These are phyloP conservation scores for Cladosporium halotolerans DNA, from an alignment of 2,329 filamentous ascomycete species.

Conservation along the genomic window DNA sequence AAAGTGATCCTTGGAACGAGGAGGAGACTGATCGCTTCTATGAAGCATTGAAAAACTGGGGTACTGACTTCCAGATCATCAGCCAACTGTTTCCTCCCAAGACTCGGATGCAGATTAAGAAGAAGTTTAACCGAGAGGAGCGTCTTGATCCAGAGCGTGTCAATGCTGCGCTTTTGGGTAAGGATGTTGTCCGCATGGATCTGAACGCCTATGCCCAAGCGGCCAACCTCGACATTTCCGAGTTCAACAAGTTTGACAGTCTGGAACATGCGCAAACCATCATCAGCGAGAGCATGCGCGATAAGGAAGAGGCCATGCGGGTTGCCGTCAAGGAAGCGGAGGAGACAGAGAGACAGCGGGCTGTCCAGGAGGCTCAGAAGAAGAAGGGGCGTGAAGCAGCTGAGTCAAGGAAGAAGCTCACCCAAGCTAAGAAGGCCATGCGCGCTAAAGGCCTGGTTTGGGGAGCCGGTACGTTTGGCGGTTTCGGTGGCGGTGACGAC, in stretches of 20 bases:
- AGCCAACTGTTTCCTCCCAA: constrained; percentile 67
- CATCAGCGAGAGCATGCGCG: constrained; percentile 25
- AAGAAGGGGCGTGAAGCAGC: constrained; percentile 24
- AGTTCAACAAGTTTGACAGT: constrained; percentile 32
- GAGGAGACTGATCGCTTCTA: constrained; percentile 71
- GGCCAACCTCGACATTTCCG: constrained; percentile 31
- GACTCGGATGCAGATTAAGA: constrained; percentile 67
- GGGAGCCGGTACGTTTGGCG: constrained; percentile 18
- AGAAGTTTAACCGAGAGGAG: constrained; percentile 79
- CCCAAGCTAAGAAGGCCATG: constrained; percentile 27
- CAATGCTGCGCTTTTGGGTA: constrained; percentile 52
- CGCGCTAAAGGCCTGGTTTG: constrained; percentile 16
- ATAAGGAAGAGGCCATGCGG: constrained; percentile 29
- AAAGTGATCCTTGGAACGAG: constrained; percentile 63
- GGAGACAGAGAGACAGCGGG: constrained; percentile 29
- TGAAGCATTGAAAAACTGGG: constrained; percentile 66
- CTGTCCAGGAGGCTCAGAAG: constrained; percentile 27
- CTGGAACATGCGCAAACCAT: constrained; percentile 31
- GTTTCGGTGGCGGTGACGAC: constrained; percentile 17
- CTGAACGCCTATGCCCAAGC: constrained; percentile 36
- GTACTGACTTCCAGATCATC: constrained; percentile 79
- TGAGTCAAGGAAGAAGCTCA: constrained; percentile 25
- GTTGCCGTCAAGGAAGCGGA: constrained; percentile 30
- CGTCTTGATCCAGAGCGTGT: constrained; percentile 58
- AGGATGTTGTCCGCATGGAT: constrained; percentile 25